A percentile compares a stretch with the other conserved stretches of the same genome.
Evolutionary conservation across 2,329 filamentous ascomycete genomes (phyloP).

Genomic region (Penicillium freii): DNA sequence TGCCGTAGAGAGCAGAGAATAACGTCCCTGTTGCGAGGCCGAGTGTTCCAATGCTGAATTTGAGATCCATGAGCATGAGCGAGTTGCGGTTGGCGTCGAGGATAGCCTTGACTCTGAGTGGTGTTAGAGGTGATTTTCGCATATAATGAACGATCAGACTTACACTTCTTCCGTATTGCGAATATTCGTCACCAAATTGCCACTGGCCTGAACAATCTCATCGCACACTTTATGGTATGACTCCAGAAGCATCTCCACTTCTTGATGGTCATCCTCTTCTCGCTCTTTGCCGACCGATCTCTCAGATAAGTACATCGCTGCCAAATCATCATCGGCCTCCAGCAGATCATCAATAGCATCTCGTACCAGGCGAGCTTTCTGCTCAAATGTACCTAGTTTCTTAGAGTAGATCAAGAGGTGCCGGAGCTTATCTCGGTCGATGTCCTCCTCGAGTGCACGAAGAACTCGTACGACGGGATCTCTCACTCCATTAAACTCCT

Average conservation of each 20-base stretch:
- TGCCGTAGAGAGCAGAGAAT: conserved; percentile 96
- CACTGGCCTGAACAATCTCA: conserved; percentile 93
- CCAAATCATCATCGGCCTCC: conserved; percentile 92
- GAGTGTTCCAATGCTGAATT: conserved; percentile 91
- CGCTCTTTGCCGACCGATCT: conserved; percentile 71
- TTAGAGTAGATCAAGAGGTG: conserved; percentile 92
- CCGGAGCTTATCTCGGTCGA: conserved; percentile 89
- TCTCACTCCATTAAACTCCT: conserved; percentile 89
- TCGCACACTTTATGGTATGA: conserved; percentile 98
- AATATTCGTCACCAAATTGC: conserved; percentile 90
- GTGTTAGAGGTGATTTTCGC: conserved; percentile 17
- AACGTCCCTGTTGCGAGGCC: conserved; percentile 95
- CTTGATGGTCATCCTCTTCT: conserved; percentile 83
- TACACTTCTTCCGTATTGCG: conserved; percentile 98
- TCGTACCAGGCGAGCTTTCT: conserved; percentile 89
- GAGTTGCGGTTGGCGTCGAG: conserved; percentile 97
- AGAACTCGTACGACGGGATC: conserved; percentile 89
- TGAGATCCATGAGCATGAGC: conserved; percentile 94
- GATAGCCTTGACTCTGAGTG: conserved; percentile 80
- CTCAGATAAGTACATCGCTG: conserved; percentile 93
- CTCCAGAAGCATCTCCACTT: conserved; percentile 94
- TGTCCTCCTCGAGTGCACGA: conserved; percentile 90
- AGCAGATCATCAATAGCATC: conserved; percentile 94
- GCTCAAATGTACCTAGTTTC: conserved; percentile 93
- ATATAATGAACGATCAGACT: conserved; percentile 35